These are phyloP conservation scores for Auricularia heimuer DNA, from an alignment of 768 basidiomycete genomes.

Conservation along the genomic window DNA sequence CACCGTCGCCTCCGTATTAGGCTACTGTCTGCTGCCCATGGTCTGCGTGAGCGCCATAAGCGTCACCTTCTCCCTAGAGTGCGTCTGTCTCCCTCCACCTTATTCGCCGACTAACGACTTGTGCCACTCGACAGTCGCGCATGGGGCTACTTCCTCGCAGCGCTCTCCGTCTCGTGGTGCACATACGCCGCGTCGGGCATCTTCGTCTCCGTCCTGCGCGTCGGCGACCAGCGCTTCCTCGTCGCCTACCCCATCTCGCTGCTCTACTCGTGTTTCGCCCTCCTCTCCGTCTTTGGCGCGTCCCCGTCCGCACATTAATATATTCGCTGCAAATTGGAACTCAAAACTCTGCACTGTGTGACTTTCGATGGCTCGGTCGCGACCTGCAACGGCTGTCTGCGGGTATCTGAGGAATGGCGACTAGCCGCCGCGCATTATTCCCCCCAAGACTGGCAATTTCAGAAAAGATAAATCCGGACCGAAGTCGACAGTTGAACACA, in stretches of 20 bases:
- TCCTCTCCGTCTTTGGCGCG: conserved; percentile 81
- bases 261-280: conserved; percentile 87
- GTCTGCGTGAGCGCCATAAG: conserved; percentile 87
- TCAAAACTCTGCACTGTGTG: too few species aligned
- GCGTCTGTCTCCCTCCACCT: conserved; percentile 23
- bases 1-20: conserved; percentile 87
- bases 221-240: conserved; percentile 90
- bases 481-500: too few species aligned
- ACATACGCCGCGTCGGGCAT: conserved; percentile 93
- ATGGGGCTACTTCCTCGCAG: conserved; percentile 76
- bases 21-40: conserved; percentile 95
- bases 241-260: conserved; percentile 95
- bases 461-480: too few species aligned
- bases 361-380: too few species aligned
- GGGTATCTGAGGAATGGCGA: too few species aligned
- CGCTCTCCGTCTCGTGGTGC: conserved; percentile 87
- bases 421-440: too few species aligned
- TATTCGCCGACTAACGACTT: conserved; percentile 5
- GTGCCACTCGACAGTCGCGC: conserved; percentile 43
- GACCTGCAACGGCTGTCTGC: too few species aligned
- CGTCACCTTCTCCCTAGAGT: conserved; percentile 84
- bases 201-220: conserved; percentile 87
- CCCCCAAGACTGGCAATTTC: too few species aligned
- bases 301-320: background rate
- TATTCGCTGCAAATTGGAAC: too few species aligned